Percentiles rank a stretch among this genome's conserved stretches.
These are phyloP conservation scores for Maudiozyma bulderi DNA, from an alignment of 805 yeast genomes.

Conservation along the genomic window DNA sequence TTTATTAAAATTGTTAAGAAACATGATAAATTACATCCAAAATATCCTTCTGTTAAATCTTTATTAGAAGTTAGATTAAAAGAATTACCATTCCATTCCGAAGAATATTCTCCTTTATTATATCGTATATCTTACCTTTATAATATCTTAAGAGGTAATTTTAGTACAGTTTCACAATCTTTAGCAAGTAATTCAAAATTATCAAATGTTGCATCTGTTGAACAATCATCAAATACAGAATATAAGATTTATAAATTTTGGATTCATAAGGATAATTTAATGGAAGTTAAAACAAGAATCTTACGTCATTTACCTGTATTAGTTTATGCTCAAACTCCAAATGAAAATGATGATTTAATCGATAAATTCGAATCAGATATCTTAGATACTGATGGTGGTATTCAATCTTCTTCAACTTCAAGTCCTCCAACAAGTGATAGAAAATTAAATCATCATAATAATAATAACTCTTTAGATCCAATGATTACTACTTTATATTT, in stretches of 20 bases:
- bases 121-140: slow-evolving; percentile 75
- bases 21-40: slow-evolving; percentile 84
- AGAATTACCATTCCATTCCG: slow-evolving; percentile 84
- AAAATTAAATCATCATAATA: slow-evolving; percentile 18
- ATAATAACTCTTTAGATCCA: slow-evolving; percentile 51
- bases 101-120: slow-evolving; percentile 86
- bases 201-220: slow-evolving; percentile 26
- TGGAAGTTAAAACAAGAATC: slow-evolving; percentile 95
- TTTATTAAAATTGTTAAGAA: slow-evolving; percentile 90
- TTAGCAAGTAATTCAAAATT: slow-evolving; percentile 31
- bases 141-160: slow-evolving; percentile 65
- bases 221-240: slow-evolving; percentile 21
- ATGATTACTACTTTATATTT: slow-evolving; percentile 79
- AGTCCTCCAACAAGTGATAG: slow-evolving; percentile 35
- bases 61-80: slow-evolving; percentile 78
- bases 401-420: slow-evolving; percentile 28
- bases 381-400: slow-evolving; percentile 19
- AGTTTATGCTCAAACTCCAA: slow-evolving; percentile 45
- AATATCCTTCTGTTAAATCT: slow-evolving; percentile 78
- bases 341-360: slow-evolving; percentile 26
- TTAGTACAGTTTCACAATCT: slow-evolving; percentile 27
- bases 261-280: slow-evolving; percentile 93
- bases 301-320: slow-evolving; percentile 88
- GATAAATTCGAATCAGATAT: slow-evolving; percentile 20
- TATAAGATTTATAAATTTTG: slow-evolving; percentile 77